Evolutionary conservation across 306 rosid species (phyloP).

Genomic region (Fragaria iinumae): DNA sequence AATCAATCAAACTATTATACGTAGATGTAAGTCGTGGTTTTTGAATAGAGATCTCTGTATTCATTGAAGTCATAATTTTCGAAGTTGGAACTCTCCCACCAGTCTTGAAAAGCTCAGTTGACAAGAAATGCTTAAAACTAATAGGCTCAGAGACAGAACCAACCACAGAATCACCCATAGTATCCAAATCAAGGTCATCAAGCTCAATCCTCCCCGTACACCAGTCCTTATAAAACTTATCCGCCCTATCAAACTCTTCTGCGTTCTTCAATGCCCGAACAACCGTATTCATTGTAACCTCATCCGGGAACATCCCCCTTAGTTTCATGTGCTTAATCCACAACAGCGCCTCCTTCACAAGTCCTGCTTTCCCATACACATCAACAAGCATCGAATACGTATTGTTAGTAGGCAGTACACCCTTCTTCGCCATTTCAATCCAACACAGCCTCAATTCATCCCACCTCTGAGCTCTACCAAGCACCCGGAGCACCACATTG

Average conservation of each 20-base stretch:
- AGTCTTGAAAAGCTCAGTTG: conserved; percentile 84
- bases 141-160: conserved; percentile 44
- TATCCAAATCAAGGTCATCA: conserved; percentile 64
- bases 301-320: conserved; percentile 75
- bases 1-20: conserved; percentile 72
- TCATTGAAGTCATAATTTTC: conserved; percentile 11
- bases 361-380: conserved; percentile 83
- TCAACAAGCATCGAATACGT: conserved; percentile 82
- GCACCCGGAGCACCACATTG: conserved; percentile 71
- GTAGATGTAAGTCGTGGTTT: conserved; percentile 69
- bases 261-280: conserved; percentile 79
- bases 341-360: conserved; percentile 72
- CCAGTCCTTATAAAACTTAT: conserved; percentile 77
- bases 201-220: conserved; percentile 61
- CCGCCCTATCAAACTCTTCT: conserved; percentile 66
- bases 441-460: conserved; percentile 72
- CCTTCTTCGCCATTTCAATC: conserved; percentile 71
- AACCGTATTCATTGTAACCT: conserved; percentile 85
- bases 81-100: conserved; percentile 55
- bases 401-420: conserved; percentile 60
- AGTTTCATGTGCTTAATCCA: conserved; percentile 84
- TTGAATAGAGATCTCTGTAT: conserved; percentile 24
- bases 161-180: conserved; percentile 28
- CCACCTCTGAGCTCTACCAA: conserved; percentile 84
- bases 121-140: conserved; percentile 75